phyloP scores from a whole-genome alignment of 805 yeast genomes.

The Candida lessepsii region DNA sequence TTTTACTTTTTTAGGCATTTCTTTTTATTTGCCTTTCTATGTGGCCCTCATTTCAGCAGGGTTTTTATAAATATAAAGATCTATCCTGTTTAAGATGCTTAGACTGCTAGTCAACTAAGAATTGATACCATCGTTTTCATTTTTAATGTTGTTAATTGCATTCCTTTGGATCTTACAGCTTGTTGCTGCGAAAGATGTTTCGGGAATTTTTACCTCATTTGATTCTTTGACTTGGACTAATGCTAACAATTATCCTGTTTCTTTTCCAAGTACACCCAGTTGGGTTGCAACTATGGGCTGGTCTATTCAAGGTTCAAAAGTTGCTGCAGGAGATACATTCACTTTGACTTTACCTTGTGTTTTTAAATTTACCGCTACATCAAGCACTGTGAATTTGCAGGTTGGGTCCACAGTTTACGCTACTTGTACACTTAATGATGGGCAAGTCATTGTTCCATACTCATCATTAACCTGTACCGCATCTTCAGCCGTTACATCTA shows the following conservation, averaged over 20 bases:
- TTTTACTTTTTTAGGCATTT: too few species aligned
- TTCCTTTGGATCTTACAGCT: slow-evolving; percentile 4
- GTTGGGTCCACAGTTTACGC: slow-evolving; percentile 20
- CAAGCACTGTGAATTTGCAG: slow-evolving; percentile 13
- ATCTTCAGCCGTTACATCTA: slow-evolving; percentile 12
- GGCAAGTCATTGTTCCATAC: slow-evolving; percentile 16
- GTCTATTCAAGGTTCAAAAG: slow-evolving; percentile 17
- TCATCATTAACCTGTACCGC: slow-evolving; percentile 21
- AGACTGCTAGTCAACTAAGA: neutral
- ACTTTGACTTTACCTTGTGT: slow-evolving; percentile 26
- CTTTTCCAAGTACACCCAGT: slow-evolving; percentile 6
- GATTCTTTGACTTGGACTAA: slow-evolving; percentile 2
- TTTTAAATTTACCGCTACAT: slow-evolving; percentile 19
- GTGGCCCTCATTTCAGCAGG: too few species aligned
- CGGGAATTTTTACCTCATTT: slow-evolving; percentile 14
- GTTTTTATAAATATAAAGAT: neutral
- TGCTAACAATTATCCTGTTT: slow-evolving; percentile 4
- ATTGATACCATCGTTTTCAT: neutral
- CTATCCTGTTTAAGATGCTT: neutral
- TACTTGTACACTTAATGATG: slow-evolving; percentile 20
- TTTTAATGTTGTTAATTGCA: slow-evolving; percentile 3
- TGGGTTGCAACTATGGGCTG: slow-evolving; percentile 23
- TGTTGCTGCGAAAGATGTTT: slow-evolving; percentile 10
- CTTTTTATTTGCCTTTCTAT: too few species aligned
- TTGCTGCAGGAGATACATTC: slow-evolving; percentile 27